These are phyloP conservation scores for Cyclostephanos invisitatus DNA, from an alignment of 108 stramenopile species.

Conservation along the genomic window DNA sequence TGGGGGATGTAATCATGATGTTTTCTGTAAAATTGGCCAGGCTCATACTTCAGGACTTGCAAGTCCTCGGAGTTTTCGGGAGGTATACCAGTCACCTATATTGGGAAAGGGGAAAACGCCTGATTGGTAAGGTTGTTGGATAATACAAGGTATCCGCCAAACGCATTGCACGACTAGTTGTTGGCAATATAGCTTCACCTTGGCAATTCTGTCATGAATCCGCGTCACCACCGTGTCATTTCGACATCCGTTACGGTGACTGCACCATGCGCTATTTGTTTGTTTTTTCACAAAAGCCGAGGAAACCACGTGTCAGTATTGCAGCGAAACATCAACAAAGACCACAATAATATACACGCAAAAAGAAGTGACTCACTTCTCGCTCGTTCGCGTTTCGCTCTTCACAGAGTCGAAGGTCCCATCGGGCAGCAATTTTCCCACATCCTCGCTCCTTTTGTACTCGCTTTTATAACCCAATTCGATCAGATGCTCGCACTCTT, in stretches of 20 bases:
- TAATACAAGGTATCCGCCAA: too few species aligned
- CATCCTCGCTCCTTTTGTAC: slow-evolving; percentile 66
- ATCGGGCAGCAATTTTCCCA: slow-evolving; percentile 58
- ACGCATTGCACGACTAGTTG: too few species aligned
- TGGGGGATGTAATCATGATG: slow-evolving; percentile 57
- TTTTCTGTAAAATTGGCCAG: slow-evolving; percentile 57
- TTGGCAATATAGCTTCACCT: slow-evolving; percentile 1
- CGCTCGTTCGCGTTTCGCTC: slow-evolving; percentile 45
- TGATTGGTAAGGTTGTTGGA: too few species aligned
- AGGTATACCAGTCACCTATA: slow-evolving; percentile 40
- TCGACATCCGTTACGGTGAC: slow-evolving; percentile 19
- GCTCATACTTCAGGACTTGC: slow-evolving; percentile 67
- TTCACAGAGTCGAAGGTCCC: slow-evolving; percentile 57
- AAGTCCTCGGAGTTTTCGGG: slow-evolving; percentile 76
- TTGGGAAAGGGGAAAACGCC: too few species aligned
- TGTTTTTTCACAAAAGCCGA: not conserved
- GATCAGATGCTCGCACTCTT: slow-evolving; percentile 69
- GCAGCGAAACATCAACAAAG: not conserved
- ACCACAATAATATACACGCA: too few species aligned
- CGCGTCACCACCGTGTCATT: slow-evolving; percentile 13
- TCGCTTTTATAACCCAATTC: slow-evolving; percentile 53
- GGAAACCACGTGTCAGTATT: not conserved
- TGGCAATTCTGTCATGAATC: slow-evolving; percentile 50
- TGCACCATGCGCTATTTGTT: slow-evolving; percentile 27
- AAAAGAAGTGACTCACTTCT: slow-evolving; percentile 36